Conservation (phyloP, 2,329 filamentous ascomycete species). For the Nectriaceae sp. region DNA sequence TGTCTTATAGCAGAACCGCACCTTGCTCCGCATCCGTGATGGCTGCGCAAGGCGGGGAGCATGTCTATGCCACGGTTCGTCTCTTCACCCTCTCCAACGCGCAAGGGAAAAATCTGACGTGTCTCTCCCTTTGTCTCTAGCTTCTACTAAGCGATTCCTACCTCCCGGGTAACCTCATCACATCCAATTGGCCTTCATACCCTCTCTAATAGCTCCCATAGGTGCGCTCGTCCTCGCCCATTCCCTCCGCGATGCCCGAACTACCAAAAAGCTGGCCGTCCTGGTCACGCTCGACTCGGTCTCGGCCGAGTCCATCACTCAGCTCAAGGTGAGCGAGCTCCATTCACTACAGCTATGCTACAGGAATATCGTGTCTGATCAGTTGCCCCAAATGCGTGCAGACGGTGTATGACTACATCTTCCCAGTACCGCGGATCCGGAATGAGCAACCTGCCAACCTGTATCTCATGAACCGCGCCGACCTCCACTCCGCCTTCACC, state of each 20-base stretch:
- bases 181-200: slow-evolving; percentile 11
- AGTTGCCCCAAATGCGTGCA: slow-evolving; percentile 36
- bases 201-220: slow-evolving; percentile 37
- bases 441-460: slow-evolving; percentile 81
- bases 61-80: slow-evolving; percentile 61
- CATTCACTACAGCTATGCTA: background rate
- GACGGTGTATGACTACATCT: slow-evolving; percentile 84
- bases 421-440: slow-evolving; percentile 78
- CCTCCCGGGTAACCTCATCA: slow-evolving; percentile 70
- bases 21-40: slow-evolving; percentile 31
- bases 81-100: background rate
- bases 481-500: slow-evolving; percentile 91
- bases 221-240: slow-evolving; percentile 93
- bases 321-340: slow-evolving; percentile 67
- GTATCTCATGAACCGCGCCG: slow-evolving; percentile 85
- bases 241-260: slow-evolving; percentile 88
- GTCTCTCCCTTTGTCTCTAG: slow-evolving; percentile 47
- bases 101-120: background rate
- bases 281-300: slow-evolving; percentile 82
- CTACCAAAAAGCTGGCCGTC: slow-evolving; percentile 74
- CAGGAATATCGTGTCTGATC: too few relatives aligned
- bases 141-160: slow-evolving; percentile 91
- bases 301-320: slow-evolving; percentile 70
- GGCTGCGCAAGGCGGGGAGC: slow-evolving; percentile 42
- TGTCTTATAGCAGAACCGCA: slow-evolving; percentile 21